These are phyloP conservation scores for Penicillium freii DNA, from an alignment of 2,329 filamentous ascomycete species.

Conservation along the genomic window DNA sequence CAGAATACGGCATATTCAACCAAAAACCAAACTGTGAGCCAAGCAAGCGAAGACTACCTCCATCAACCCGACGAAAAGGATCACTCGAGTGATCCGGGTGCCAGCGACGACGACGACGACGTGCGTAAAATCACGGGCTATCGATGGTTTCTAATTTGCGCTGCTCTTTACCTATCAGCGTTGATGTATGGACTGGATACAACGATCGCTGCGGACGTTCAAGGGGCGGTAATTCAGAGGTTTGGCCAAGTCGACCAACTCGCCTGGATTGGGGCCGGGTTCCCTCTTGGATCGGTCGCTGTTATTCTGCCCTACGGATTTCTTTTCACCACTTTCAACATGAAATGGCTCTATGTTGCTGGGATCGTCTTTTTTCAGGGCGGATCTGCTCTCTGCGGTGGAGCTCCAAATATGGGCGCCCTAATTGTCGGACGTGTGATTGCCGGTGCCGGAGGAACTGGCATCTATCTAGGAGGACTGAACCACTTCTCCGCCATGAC, in stretches of 20 bases:
- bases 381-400: conserved; percentile 44
- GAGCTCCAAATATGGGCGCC: conserved; percentile 45
- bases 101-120: neutral
- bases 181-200: conserved; percentile 42
- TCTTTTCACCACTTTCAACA: conserved; percentile 46
- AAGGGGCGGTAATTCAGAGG: conserved; percentile 42
- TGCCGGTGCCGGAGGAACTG: conserved; percentile 34
- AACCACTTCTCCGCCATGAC: neutral
- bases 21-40: neutral
- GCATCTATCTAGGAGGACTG: conserved; percentile 28
- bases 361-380: conserved; percentile 31
- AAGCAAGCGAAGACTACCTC: neutral
- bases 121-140: neutral
- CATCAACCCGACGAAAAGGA: neutral
- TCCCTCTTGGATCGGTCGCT: conserved; percentile 44
- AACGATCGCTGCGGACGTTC: conserved; percentile 52
- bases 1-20: too few relatives aligned
- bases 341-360: conserved; percentile 44
- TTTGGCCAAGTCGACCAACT: conserved; percentile 42
- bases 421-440: conserved; percentile 47
- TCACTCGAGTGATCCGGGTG: neutral
- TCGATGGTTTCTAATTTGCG: conserved; percentile 20
- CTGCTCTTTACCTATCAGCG: conserved; percentile 39
- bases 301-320: conserved; percentile 40
- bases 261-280: conserved; percentile 45